These are phyloP conservation scores for Thielaviopsis punctulata DNA, from an alignment of 2,329 filamentous ascomycete genomes.

Conservation along the genomic window DNA sequence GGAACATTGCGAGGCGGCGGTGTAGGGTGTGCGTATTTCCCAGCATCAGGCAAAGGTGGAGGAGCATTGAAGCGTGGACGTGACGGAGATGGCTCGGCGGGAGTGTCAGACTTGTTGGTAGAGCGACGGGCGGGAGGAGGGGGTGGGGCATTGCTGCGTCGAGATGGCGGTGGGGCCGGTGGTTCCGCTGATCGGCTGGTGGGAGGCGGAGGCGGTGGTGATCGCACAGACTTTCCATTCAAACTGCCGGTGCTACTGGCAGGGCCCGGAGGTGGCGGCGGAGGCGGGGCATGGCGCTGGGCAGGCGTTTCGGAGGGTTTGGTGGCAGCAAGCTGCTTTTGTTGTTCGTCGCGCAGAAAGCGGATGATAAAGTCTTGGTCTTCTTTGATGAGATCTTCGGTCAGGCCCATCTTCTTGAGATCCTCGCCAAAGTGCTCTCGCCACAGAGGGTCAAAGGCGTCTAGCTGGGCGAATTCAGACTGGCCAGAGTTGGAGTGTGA, in stretches of 20 bases:
- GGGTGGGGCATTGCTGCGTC: slow-evolving; percentile 32
- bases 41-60: slow-evolving; percentile 76
- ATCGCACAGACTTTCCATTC: slow-evolving; percentile 13
- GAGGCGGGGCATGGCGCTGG: slow-evolving; percentile 11
- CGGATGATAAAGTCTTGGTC: slow-evolving; percentile 53
- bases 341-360: slow-evolving; percentile 42
- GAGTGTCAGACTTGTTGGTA: slow-evolving; percentile 29
- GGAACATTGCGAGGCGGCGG: slow-evolving; percentile 8
- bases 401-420: slow-evolving; percentile 43
- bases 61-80: slow-evolving; percentile 65
- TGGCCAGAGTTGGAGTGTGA: slow-evolving; percentile 20
- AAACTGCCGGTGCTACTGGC: slow-evolving; percentile 12
- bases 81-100: slow-evolving; percentile 31
- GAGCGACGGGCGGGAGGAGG: slow-evolving; percentile 44
- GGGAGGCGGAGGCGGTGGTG: slow-evolving; percentile 20
- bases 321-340: slow-evolving; percentile 20
- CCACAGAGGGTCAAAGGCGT: slow-evolving; percentile 48
- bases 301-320: slow-evolving; percentile 11
- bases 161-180: slow-evolving; percentile 13
- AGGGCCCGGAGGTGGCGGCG: slow-evolving; percentile 12
- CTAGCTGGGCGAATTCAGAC: slow-evolving; percentile 44
- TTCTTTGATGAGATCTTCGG: slow-evolving; percentile 48
- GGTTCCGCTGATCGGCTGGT: slow-evolving; percentile 16
- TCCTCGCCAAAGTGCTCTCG: slow-evolving; percentile 49
- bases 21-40: slow-evolving; percentile 53